These are phyloP conservation scores for Podospora australis DNA, from an alignment of 495 filamentous ascomycete genomes.

Conservation along the genomic window DNA sequence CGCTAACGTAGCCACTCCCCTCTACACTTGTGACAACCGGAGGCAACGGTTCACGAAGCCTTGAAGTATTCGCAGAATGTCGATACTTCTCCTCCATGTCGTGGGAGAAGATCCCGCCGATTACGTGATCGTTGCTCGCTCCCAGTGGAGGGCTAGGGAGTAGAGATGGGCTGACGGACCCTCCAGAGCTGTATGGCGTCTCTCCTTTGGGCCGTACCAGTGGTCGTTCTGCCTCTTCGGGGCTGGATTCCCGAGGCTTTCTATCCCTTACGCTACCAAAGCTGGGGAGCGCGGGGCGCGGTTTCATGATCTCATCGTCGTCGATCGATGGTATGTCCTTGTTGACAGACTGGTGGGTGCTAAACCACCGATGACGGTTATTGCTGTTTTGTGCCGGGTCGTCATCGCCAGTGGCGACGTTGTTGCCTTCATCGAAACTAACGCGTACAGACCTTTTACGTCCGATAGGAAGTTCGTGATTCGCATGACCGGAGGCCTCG, in stretches of 20 bases:
- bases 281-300: constrained; percentile 68
- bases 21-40: constrained; percentile 62
- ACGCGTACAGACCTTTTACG: constrained; percentile 70
- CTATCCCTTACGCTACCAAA: constrained; percentile 72
- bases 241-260: constrained; percentile 28
- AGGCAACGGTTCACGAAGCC: constrained; percentile 53
- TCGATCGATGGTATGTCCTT: constrained; percentile 41
- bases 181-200: constrained; percentile 13
- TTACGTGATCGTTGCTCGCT: constrained; percentile 58
- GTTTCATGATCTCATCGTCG: constrained; percentile 67
- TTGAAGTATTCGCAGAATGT: constrained; percentile 39
- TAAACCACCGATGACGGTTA: constrained; percentile 49
- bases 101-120: constrained; percentile 49
- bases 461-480: constrained; percentile 46
- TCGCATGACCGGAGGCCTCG: constrained; percentile 26
- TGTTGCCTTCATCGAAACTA: constrained; percentile 72
- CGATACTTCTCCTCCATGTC: constrained; percentile 43
- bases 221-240: constrained; percentile 36
- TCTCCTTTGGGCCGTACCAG: constrained; percentile 44
- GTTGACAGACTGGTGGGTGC: constrained; percentile 44
- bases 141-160: constrained; percentile 20
- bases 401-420: constrained; percentile 51
- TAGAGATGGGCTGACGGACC: neutral
- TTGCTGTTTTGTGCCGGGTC: constrained; percentile 46
- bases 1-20: constrained; percentile 49